Evolutionary conservation across 331 rosid genomes (phyloP), one percentile per base, ranked within the genome.

Genomic region (Dryas integrifolia): DNA sequence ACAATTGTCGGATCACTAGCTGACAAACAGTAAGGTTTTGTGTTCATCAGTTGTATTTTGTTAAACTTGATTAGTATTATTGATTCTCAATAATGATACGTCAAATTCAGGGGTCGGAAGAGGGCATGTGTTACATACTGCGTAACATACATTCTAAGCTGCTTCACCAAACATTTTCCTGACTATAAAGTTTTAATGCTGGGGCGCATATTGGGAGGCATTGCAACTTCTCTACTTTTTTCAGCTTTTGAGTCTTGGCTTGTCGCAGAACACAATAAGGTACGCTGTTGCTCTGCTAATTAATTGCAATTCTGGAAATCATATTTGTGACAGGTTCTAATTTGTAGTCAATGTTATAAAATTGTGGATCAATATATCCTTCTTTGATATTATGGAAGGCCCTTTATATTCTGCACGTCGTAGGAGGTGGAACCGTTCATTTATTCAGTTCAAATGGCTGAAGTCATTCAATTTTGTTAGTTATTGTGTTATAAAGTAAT

Each of bases 191-290:
- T 80, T 21, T 74, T 80, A 49, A 40, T 80, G 76, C 21, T 80
- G 79, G 83, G 83, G 62, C 83, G 83, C 1, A 68, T 80, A 39
- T 58, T 80, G 76, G 83, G 83, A 61, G 83, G 83, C 80, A 63
- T 80, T 69, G 76, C 80, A 4, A 80, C 83, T 46, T 80, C 83
- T 61, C 74, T 80, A 7, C 76, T 80, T 4, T 80, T 76, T 58
- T 80, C 83, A n/a, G 76, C 83, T 38, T 80, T 80, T 30, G 83
- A 80, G 76, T 80, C 83, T 47, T 80, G 83, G 83, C 83, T 80
- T 48, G 80, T 80, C 16, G 83, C 83, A 3, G 80, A 80, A 57
- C 83, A 80, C 71, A 80, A 80, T 57, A 80, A 80, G 83, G 75
- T 73, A 39, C 7, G 1, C 30, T 4, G 3, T 5, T 55, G 50